Base-by-base conservation (phyloP, 2,329 filamentous ascomycete species). In the Chaetomium strumarium region DNA sequence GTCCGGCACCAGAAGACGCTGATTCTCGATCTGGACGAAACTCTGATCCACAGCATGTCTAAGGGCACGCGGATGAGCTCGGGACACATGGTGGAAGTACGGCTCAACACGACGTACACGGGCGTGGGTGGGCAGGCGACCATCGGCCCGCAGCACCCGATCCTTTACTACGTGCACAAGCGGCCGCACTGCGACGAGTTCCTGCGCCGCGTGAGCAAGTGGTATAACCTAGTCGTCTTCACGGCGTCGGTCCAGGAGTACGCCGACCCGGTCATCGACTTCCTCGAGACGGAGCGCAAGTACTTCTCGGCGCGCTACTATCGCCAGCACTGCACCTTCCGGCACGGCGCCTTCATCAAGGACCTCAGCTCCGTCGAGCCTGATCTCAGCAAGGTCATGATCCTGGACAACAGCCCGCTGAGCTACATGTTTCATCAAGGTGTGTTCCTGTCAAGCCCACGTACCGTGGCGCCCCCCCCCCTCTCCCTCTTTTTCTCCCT, bases 391-490 rank as follows among this genome's bases (percentile, higher is more conserved):
- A 95, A 90, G 72, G 93, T 99, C 55, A 96, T 97, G 87, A 99
- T 99, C 68, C 76, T 99, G 70, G 93, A 99, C 74, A 99, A 99
- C 67, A 96, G 90, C 70, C 93, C 93, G 51, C 82, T 96, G 75
- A 96, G 91, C 73, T 99, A 97, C 72, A 88, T 96, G 73, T 97
- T 97, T 72, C 92, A 97, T 67, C 90, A 96, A 84, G 92, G 93
- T 93, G 74, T 66, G 80, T 67, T 38, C 51, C 14, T 39, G 14
- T 19, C 16, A 45, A 2, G 30, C 30, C 14, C 11, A 29, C n/a
- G n/a, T n/a, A n/a, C 19, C 16, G n/a, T 12, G 5, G n/a, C 20
- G n/a, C 42, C 41, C 24, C 49, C 29, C 19, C 16, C 49, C n/a
- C 16, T 48, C 33, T 40, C 17, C 34, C 12, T n/a, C 13, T n/a